Evolutionary conservation across 2,329 filamentous ascomycete genomes (phyloP).

Genomic region (Botrytis sinoallii): DNA sequence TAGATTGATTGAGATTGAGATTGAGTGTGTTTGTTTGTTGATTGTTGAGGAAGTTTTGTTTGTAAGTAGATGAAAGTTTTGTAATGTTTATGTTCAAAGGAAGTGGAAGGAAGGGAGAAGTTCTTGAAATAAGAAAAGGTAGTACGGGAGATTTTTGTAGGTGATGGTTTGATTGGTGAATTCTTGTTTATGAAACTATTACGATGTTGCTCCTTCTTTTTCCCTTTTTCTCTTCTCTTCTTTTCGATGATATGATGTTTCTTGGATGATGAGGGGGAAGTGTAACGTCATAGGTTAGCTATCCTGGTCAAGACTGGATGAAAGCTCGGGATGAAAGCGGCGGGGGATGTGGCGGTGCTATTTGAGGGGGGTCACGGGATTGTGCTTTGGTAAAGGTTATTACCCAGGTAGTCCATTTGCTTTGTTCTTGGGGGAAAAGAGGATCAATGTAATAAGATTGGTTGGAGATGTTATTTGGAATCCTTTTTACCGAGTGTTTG

Average conservation of each 20-base stretch:
- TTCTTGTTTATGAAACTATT: slow-evolving; percentile 1
- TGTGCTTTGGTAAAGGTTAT: background rate
- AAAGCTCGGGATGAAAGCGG: background rate
- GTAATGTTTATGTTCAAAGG: slow-evolving; percentile 2
- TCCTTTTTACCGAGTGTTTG: background rate
- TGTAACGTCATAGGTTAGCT: slow-evolving; percentile 7
- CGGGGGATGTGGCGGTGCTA: slow-evolving; percentile 9
- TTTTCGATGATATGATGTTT: slow-evolving; percentile 11
- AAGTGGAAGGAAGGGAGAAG: background rate
- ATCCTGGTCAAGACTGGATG: background rate
- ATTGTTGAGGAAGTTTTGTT: background rate
- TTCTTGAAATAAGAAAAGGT: background rate
- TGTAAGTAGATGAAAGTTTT: background rate
- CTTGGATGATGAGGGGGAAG: slow-evolving; percentile 6
- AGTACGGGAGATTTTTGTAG: background rate
- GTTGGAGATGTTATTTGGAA: background rate
- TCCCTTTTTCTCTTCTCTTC: background rate
- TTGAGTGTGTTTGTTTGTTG: background rate
- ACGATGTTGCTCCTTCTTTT: background rate
- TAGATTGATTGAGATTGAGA: slow-evolving; percentile 4
- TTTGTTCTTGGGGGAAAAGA: background rate
- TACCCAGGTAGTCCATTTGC: background rate
- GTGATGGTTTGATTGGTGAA: background rate
- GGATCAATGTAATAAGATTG: background rate
- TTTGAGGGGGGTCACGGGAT: too few relatives aligned